phyloP scores from a whole-genome alignment of 495 filamentous ascomycete genomes.

The Hyaloscypha variabilis region DNA sequence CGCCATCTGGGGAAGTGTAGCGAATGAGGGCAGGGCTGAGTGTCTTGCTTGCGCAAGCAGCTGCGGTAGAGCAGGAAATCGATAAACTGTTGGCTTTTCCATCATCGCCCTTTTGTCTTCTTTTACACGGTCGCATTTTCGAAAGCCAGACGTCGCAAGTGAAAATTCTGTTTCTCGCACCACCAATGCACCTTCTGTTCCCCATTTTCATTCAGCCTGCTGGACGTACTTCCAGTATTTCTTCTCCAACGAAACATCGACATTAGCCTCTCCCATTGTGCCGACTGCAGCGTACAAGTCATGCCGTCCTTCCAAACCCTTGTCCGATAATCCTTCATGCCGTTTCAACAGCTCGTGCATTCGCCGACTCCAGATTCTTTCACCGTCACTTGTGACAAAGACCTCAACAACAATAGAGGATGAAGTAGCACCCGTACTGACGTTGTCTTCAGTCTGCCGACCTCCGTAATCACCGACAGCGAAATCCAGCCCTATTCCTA shows the following conservation, averaged over 20 bases:
- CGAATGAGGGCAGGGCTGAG: too few species aligned
- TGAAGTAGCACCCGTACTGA: background rate
- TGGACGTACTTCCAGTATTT: background rate
- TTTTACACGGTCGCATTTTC: too few species aligned
- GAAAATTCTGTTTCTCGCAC: background rate
- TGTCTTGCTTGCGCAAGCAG: too few species aligned
- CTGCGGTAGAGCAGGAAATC: too few species aligned
- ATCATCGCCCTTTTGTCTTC: too few species aligned
- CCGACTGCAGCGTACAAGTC: slow-evolving; percentile 7
- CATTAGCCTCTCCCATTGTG: background rate
- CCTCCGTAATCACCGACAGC: background rate
- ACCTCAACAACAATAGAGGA: slow-evolving; percentile 3
- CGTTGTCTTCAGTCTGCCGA: background rate
- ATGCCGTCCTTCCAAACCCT: background rate
- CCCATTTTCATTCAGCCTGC: background rate
- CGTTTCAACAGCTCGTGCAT: background rate
- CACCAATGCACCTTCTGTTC: background rate
- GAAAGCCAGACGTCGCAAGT: too few species aligned
- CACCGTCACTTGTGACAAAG: slow-evolving; percentile 8
- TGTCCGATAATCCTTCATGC: too few species aligned
- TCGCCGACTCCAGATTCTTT: background rate
- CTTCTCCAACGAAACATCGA: background rate
- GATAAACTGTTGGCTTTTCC: too few species aligned
- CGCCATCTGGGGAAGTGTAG: too few species aligned
- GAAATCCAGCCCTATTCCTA: slow-evolving; percentile 3